Evolutionary conservation across 352 stramenopile species (phyloP).

Genomic region (Peronospora farinosa): DNA sequence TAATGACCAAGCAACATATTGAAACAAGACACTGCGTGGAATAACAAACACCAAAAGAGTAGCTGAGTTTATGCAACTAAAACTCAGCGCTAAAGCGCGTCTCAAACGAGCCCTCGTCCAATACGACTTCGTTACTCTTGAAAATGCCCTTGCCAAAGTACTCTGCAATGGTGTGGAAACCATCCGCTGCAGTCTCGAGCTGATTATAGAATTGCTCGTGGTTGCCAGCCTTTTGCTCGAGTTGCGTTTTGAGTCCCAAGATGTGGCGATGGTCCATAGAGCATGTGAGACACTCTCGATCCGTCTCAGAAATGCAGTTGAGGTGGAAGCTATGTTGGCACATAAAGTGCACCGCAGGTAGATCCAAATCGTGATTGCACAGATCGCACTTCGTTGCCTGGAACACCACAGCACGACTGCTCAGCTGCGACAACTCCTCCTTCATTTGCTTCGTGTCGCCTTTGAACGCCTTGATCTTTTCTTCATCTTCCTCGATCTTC

Average conservation of each 20-base stretch:
- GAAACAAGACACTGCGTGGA: neutral
- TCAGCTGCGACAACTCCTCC: constrained; percentile 78
- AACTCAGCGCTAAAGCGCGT: constrained; percentile 81
- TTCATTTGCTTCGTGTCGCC: constrained; percentile 87
- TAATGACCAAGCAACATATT: too few species aligned
- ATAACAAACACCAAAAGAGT: neutral
- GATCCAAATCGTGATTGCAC: constrained; percentile 85
- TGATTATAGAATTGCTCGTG: constrained; percentile 92
- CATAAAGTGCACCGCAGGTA: constrained; percentile 89
- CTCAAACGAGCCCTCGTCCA: constrained; percentile 66
- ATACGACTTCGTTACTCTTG: constrained; percentile 62
- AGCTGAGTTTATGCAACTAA: constrained; percentile 27
- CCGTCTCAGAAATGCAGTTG: constrained; percentile 86
- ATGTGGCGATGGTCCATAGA: constrained; percentile 83
- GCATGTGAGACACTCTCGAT: constrained; percentile 85
- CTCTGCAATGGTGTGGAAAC: constrained; percentile 86
- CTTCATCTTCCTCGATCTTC: constrained; percentile 79
- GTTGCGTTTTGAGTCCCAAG: constrained; percentile 78
- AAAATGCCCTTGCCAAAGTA: constrained; percentile 92
- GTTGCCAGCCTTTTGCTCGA: constrained; percentile 84
- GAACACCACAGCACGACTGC: constrained; percentile 84
- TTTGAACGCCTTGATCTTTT: constrained; percentile 86
- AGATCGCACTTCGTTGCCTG: constrained; percentile 87
- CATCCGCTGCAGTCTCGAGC: constrained; percentile 80
- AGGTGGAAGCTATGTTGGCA: constrained; percentile 88